These are phyloP conservation scores for Kalanchoe fedtschenkoi DNA, from an alignment of 164 flowering plant species.

Conservation along the genomic window DNA sequence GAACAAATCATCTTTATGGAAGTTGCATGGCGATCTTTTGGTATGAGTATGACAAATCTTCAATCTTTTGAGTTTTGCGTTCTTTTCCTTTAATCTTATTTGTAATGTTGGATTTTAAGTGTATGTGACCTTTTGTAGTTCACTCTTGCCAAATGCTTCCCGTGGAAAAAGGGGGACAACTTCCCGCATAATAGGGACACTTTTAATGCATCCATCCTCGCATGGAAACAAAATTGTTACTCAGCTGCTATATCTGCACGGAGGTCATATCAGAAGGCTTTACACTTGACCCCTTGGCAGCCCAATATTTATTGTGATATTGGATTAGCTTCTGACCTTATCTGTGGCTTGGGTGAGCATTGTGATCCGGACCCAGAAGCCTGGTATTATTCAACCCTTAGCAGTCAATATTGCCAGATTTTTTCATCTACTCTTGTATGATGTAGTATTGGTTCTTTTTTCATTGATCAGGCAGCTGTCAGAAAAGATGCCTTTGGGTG, in stretches of 20 bases:
- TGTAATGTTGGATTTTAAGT: background rate
- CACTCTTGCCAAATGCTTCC: conserved; percentile 63
- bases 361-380: conserved; percentile 16
- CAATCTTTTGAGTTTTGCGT: background rate
- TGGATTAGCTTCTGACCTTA: conserved; percentile 56
- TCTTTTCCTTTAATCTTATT: background rate
- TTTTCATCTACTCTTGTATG: background rate
- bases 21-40: conserved; percentile 62
- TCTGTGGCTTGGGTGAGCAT: conserved; percentile 28
- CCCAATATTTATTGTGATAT: conserved; percentile 71
- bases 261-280: conserved; percentile 72
- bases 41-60: conserved; percentile 16
- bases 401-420: background rate
- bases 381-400: conserved; percentile 33
- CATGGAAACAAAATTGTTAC: conserved; percentile 51
- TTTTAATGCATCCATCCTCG: conserved; percentile 38
- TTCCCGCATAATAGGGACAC: conserved; percentile 25
- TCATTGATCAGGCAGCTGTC: conserved; percentile 55
- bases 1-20: conserved; percentile 47
- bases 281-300: conserved; percentile 90
- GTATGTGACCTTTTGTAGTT: conserved; percentile 28
- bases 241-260: conserved; percentile 49
- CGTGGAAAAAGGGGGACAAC: conserved; percentile 50
- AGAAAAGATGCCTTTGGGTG: conserved; percentile 89
- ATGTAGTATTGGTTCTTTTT: conserved; percentile 3